A percentile compares a stretch with the other conserved stretches of the same genome.
These are phyloP conservation scores for Gynostemma pentaphyllum DNA, from an alignment of 306 rosid species.

Conservation along the genomic window DNA sequence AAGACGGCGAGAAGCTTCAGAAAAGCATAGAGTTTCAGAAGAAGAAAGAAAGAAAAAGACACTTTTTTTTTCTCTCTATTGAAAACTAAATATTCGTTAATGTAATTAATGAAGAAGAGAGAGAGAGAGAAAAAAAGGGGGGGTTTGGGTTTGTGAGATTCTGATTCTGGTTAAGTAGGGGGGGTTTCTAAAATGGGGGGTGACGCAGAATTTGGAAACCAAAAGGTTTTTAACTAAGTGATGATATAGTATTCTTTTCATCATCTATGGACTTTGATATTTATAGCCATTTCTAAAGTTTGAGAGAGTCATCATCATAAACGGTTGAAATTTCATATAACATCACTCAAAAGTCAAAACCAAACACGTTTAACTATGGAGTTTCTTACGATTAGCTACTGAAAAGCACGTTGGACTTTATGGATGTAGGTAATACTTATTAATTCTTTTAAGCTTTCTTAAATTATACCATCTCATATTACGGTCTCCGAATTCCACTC, in stretches of 20 bases:
- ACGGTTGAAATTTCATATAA: too few relatives aligned
- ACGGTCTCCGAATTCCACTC: too few relatives aligned
- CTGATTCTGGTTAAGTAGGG: not conserved
- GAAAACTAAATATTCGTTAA: not conserved
- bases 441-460: too few relatives aligned
- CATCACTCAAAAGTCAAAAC: too few relatives aligned
- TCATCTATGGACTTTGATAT: not conserved
- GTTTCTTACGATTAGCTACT: too few relatives aligned
- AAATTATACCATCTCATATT: too few relatives aligned
- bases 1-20: conserved; percentile 45
- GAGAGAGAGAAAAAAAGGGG: not conserved
- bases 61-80: conserved; percentile 16
- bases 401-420: too few relatives aligned
- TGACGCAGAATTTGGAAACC: not conserved
- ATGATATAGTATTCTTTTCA: not conserved
- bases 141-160: not conserved
- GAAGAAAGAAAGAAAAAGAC: conserved; percentile 33
- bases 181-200: not conserved
- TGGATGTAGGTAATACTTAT: too few relatives aligned
- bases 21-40: not conserved
- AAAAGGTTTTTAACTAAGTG: not conserved
- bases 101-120: not conserved
- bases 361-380: too few relatives aligned
- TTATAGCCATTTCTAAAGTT: not conserved
- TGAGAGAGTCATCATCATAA: too few relatives aligned